These are phyloP conservation scores for Yamadazyma oceani DNA, from an alignment of 1,139 yeast genomes.

Conservation along the genomic window DNA sequence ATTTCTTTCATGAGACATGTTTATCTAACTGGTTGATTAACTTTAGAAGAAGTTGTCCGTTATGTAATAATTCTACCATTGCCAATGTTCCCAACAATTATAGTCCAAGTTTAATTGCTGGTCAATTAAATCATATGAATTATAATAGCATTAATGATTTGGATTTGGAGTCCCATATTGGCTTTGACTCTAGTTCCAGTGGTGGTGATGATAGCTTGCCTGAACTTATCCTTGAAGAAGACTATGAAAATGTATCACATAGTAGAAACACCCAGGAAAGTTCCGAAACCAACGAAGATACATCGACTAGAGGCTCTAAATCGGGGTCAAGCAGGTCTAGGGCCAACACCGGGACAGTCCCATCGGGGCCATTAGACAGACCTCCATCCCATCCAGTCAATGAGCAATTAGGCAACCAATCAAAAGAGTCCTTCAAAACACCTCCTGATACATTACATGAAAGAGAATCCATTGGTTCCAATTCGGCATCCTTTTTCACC, in stretches of 20 bases:
- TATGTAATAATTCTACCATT: slow-evolving; percentile 35
- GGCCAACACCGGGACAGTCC: slow-evolving; percentile 2
- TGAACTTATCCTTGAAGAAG: background rate
- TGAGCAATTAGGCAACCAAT: background rate
- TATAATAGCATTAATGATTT: slow-evolving; percentile 21
- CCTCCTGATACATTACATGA: slow-evolving; percentile 3
- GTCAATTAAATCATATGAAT: slow-evolving; percentile 15
- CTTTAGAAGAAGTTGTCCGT: slow-evolving; percentile 45
- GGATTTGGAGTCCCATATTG: slow-evolving; percentile 19
- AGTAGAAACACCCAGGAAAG: background rate
- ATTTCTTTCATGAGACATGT: slow-evolving; percentile 45
- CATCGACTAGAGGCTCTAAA: too few species aligned
- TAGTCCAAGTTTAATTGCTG: slow-evolving; percentile 19
- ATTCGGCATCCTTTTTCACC: slow-evolving; percentile 15
- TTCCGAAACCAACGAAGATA: background rate
- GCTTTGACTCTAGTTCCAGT: slow-evolving; percentile 7
- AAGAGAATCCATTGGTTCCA: slow-evolving; percentile 7
- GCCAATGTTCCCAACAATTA: slow-evolving; percentile 7
- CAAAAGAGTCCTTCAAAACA: slow-evolving; percentile 8
- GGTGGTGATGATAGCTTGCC: slow-evolving; percentile 4
- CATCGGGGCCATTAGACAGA: background rate
- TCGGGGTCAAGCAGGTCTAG: background rate
- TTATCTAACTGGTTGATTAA: slow-evolving; percentile 48
- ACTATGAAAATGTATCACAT: slow-evolving; percentile 1
- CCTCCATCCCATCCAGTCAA: background rate